Conservation (phyloP, 768 basidiomycete species). For the Pleurotus sapidus region DNA sequence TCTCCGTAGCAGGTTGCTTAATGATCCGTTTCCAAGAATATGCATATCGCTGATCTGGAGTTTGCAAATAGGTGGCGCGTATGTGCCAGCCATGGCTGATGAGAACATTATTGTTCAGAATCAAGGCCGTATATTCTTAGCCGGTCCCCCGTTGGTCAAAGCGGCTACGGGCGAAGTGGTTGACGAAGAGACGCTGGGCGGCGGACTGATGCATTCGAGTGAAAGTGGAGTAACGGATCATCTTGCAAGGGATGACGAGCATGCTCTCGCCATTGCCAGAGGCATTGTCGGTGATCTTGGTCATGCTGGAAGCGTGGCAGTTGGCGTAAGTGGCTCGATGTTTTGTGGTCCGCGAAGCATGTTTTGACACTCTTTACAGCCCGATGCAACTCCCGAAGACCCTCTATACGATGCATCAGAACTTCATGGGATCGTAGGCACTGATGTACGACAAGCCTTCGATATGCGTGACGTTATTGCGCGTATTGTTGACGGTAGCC, state of each 20-base stretch:
- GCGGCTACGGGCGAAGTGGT: slow-evolving; percentile 93
- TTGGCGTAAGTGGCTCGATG: slow-evolving; percentile 37
- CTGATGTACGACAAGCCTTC: slow-evolving; percentile 83
- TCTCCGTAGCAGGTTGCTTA: slow-evolving; percentile 75
- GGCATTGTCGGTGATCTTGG: slow-evolving; percentile 78
- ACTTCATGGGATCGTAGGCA: slow-evolving; percentile 88
- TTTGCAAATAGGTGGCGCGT: slow-evolving; percentile 67
- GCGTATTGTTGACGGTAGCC: slow-evolving; percentile 86
- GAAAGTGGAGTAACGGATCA: slow-evolving; percentile 92
- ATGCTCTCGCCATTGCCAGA: slow-evolving; percentile 78
- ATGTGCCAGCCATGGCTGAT: slow-evolving; percentile 96
- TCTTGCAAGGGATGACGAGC: slow-evolving; percentile 80
- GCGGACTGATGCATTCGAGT: slow-evolving; percentile 87
- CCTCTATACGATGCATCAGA: slow-evolving; percentile 82
- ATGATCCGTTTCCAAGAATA: slow-evolving; percentile 9
- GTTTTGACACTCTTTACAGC: slow-evolving; percentile 33
- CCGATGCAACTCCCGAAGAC: slow-evolving; percentile 55
- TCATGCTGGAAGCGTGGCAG: slow-evolving; percentile 48
- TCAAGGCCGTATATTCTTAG: slow-evolving; percentile 92
- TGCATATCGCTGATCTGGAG: not conserved
- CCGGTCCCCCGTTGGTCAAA: slow-evolving; percentile 92
- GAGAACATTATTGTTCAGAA: slow-evolving; percentile 89
- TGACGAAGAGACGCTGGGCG: slow-evolving; percentile 89
- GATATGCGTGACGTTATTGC: slow-evolving; percentile 96
- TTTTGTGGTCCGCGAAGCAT: not conserved